A percentile compares a stretch with the other conserved stretches of the same genome.
Evolutionary conservation across 306 rosid species (phyloP).

Genomic region (Vicia sativa): DNA sequence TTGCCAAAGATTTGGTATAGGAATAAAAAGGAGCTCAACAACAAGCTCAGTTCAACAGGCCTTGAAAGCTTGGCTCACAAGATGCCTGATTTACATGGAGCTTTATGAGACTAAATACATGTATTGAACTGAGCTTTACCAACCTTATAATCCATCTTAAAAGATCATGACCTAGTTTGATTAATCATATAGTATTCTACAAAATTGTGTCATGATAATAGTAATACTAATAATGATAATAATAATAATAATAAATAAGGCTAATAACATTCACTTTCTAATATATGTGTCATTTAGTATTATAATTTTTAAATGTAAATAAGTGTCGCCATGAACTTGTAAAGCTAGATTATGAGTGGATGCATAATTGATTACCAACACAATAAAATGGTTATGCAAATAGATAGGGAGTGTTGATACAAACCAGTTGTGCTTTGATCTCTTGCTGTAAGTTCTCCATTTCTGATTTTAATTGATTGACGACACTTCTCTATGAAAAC

Average conservation of each 20-base stretch:
- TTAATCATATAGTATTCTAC: slow-evolving; percentile 1
- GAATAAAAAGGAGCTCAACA: too few relatives aligned
- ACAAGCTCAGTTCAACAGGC: not conserved
- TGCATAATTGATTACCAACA: slow-evolving; percentile 18
- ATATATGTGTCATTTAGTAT: slow-evolving; percentile 1
- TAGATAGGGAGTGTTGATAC: slow-evolving; percentile 38
- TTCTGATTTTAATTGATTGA: slow-evolving; percentile 83
- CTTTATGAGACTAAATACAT: slow-evolving; percentile 8
- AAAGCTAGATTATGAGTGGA: slow-evolving; percentile 21
- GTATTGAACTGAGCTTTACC: not conserved
- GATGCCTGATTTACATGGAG: not conserved
- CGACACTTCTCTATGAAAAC: slow-evolving; percentile 65
- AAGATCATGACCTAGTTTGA: slow-evolving; percentile 16
- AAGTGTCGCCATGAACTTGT: slow-evolving; percentile 13
- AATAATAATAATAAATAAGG: not conserved
- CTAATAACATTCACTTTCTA: not conserved
- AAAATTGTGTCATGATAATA: not conserved
- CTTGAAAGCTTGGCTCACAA: not conserved
- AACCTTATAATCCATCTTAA: slow-evolving; percentile 11
- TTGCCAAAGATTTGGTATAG: too few relatives aligned
- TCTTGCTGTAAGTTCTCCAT: slow-evolving; percentile 77
- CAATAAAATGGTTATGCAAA: slow-evolving; percentile 20
- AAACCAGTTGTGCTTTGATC: slow-evolving; percentile 78
- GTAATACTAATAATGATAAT: too few relatives aligned
- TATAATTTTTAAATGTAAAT: slow-evolving; percentile 25